A percentile compares a stretch with the other conserved stretches of the same genome.
Evolutionary conservation across 2,329 filamentous ascomycete genomes (phyloP).

Genomic region (Onygenales sp.): DNA sequence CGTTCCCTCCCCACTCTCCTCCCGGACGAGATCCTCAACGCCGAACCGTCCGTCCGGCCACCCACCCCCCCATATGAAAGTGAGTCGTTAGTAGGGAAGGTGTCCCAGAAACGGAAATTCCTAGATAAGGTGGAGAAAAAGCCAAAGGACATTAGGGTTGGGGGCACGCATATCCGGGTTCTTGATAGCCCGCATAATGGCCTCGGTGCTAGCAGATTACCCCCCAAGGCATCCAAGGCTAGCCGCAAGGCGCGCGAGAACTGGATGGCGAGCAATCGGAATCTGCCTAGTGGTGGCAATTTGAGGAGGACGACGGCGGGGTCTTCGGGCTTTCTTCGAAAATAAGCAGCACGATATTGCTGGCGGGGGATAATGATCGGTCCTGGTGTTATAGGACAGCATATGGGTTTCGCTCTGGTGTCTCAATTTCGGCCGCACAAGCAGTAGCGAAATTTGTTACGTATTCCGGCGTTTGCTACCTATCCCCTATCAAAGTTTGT

Average conservation of each 20-base stretch:
- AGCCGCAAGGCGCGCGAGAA: conserved; percentile 28
- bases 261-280: conserved; percentile 30
- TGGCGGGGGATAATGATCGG: not conserved
- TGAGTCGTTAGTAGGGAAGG: conserved; percentile 9
- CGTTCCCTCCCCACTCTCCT: conserved; percentile 40
- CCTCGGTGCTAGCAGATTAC: conserved; percentile 30
- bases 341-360: not conserved
- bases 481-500: too few relatives aligned
- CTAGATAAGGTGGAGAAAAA: conserved; percentile 39
- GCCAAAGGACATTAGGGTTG: conserved; percentile 41
- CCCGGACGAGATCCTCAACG: conserved; percentile 42
- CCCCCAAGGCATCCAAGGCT: conserved; percentile 36
- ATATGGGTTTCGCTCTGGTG: not conserved
- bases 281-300: conserved; percentile 19
- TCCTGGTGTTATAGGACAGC: not conserved
- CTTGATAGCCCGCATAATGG: conserved; percentile 24
- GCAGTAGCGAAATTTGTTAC: too few relatives aligned
- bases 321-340: conserved; percentile 24
- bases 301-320: conserved; percentile 28
- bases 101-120: conserved; percentile 39
- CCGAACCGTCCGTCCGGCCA: conserved; percentile 31
- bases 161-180: conserved; percentile 41
- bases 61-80: conserved; percentile 35
- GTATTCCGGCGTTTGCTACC: too few relatives aligned
- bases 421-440: not conserved